Conservation (phyloP, 768 basidiomycete species). For the Phylloporus rhodoxanthus region DNA sequence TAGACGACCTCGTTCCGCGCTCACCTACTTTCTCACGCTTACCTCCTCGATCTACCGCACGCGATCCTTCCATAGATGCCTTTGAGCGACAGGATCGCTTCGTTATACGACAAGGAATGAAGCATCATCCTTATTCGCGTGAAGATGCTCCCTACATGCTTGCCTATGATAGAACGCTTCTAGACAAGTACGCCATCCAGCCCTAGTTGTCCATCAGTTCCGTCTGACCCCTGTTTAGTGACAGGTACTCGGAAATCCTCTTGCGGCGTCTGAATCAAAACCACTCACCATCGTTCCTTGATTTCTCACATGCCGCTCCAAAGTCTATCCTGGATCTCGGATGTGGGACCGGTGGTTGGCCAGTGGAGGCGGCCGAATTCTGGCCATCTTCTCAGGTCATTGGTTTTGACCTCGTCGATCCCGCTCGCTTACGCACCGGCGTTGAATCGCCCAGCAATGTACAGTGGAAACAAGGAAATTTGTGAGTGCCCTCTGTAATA, state of each 20-base stretch:
- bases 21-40: slow-evolving; percentile 1
- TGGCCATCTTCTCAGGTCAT: slow-evolving; percentile 59
- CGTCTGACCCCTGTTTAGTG: slow-evolving; percentile 38
- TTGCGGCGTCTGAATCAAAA: slow-evolving; percentile 49
- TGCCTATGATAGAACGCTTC: slow-evolving; percentile 49
- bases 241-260: slow-evolving; percentile 49
- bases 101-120: slow-evolving; percentile 34
- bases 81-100: slow-evolving; percentile 26
- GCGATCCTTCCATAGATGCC: slow-evolving; percentile 11
- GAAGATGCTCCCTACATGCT: slow-evolving; percentile 59
- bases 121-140: slow-evolving; percentile 47
- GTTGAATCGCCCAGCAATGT: slow-evolving; percentile 35
- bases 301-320: slow-evolving; percentile 45
- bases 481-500: slow-evolving; percentile 41
- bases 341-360: slow-evolving; percentile 70
- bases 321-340: slow-evolving; percentile 64
- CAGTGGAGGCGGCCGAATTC: slow-evolving; percentile 49
- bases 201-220: slow-evolving; percentile 2
- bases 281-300: slow-evolving; percentile 56
- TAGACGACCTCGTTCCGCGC: neutral
- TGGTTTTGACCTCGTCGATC: slow-evolving; percentile 58
- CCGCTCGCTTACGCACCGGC: slow-evolving; percentile 31
- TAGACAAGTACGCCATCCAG: slow-evolving; percentile 49
- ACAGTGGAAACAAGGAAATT: slow-evolving; percentile 56
- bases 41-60: neutral